These are phyloP conservation scores for Hypoxylon subgilvum DNA, from an alignment of 495 filamentous ascomycete species.

Conservation along the genomic window DNA sequence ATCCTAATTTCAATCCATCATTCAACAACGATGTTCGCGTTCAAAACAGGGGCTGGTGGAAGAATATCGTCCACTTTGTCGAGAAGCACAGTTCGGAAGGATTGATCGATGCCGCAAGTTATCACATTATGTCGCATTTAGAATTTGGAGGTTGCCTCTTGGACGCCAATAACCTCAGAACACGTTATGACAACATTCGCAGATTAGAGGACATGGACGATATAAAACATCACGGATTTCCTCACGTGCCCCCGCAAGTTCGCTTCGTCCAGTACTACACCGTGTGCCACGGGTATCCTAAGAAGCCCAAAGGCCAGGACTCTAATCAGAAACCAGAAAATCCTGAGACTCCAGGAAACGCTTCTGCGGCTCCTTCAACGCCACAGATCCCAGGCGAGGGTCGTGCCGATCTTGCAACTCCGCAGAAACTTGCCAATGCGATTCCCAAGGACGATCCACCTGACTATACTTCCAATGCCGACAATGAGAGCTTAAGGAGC, in stretches of 20 bases:
- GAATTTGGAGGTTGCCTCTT: slow-evolving; percentile 83
- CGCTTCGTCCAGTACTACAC: slow-evolving; percentile 94
- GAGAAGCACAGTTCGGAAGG: slow-evolving; percentile 74
- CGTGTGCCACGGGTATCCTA: slow-evolving; percentile 72
- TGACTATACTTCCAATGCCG: slow-evolving; percentile 12
- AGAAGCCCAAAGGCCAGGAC: slow-evolving; percentile 40
- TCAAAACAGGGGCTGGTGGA: slow-evolving; percentile 67
- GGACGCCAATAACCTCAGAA: slow-evolving; percentile 72
- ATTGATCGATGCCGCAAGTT: slow-evolving; percentile 69
- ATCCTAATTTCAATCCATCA: slow-evolving; percentile 73
- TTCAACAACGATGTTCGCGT: slow-evolving; percentile 75
- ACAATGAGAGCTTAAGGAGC: slow-evolving; percentile 4
- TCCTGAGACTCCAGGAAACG: not conserved
- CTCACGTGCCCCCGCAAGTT: slow-evolving; percentile 51
- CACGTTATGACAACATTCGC: slow-evolving; percentile 70
- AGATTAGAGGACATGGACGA: slow-evolving; percentile 71
- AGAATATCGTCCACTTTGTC: slow-evolving; percentile 75
- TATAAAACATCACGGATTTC: slow-evolving; percentile 25
- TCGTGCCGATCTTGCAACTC: slow-evolving; percentile 36
- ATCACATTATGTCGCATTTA: slow-evolving; percentile 77
- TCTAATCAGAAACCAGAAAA: slow-evolving; percentile 35
- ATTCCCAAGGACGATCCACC: not conserved
- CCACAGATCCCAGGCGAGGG: slow-evolving; percentile 56
- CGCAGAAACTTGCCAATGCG: not conserved
- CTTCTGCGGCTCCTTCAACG: slow-evolving; percentile 31